Evolutionary conservation across 768 basidiomycete species (phyloP), one percentile per base, ranked within the genome.

Genomic region (Imleria badia): DNA sequence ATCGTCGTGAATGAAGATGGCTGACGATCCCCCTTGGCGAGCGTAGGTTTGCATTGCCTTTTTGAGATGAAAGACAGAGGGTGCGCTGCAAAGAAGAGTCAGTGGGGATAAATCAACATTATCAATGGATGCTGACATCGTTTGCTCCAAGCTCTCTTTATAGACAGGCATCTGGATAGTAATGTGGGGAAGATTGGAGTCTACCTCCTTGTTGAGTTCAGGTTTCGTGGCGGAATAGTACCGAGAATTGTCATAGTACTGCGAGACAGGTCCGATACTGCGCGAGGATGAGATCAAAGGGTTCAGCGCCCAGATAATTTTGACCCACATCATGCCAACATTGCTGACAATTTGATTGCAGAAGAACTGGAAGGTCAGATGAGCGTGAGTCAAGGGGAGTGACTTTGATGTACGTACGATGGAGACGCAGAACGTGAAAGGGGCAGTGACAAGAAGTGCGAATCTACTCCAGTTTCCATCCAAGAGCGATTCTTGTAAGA

Each of bases 101-200:
- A 44, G 36, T 17, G 35, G 15, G 10, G 14, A 38, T 20, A 20
- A 40, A 43, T 20, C 11, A 8, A n/a, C 3, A 30, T 20, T 19
- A 23, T 19, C 14, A 26, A 3, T 8, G n/a, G 38, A 23, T 23
- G 75, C 87, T 70, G 68, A 91, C 89, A 92, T 92, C 0, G 88
- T 90, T 64, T 88, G 81, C 48, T 89, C 85, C 48, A 92, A 69
- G 60, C 84, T 87, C 66, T 92, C 90, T 65, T 92, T 94, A 72
- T 94, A 95, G 5, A 94, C 92, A 0, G 92, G 92, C 73, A 94
- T 78, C 70, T 94, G 84, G 45, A 94, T 76, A 1, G 88, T 87
- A 15, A 91, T 77, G 64, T 91, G 89, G 3, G 89, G 90, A 4
- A 91, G 76, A 49, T 73, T 76, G 1, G 76, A 61, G 66, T 89